Percentiles rank a stretch among this genome's conserved stretches.
Conservation (phyloP, 352 stramenopile genomes). For the Phytopythium cucurbitacearum region DNA sequence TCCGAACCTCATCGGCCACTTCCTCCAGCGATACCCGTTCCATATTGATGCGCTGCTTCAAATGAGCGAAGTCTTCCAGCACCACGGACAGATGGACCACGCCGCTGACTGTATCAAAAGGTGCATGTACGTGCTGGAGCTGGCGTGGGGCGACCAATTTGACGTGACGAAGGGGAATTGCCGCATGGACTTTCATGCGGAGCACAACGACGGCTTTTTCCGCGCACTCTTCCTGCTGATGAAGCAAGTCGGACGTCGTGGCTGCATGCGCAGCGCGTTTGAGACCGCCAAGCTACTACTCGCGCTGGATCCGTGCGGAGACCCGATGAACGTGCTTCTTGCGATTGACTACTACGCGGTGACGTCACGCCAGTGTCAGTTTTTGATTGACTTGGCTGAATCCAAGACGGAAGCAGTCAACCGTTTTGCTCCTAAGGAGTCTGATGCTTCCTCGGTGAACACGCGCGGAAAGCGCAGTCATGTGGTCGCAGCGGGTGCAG, state of each 20-base stretch:
- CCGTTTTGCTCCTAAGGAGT: constrained; percentile 22
- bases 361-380: constrained; percentile 75
- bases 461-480: constrained; percentile 6
- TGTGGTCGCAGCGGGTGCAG: constrained; percentile 12
- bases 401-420: constrained; percentile 62
- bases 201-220: constrained; percentile 79
- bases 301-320: constrained; percentile 67
- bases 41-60: constrained; percentile 82
- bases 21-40: constrained; percentile 80
- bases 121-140: constrained; percentile 79
- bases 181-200: constrained; percentile 75
- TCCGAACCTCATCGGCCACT: constrained; percentile 76
- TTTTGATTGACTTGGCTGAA: constrained; percentile 57
- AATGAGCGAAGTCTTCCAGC: constrained; percentile 86
- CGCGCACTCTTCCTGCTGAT: constrained; percentile 73
- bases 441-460: constrained; percentile 4
- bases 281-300: constrained; percentile 75
- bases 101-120: constrained; percentile 81
- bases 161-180: constrained; percentile 77
- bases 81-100: constrained; percentile 86
- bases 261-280: constrained; percentile 83
- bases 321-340: constrained; percentile 78
- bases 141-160: constrained; percentile 82
- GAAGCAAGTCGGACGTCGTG: constrained; percentile 79
- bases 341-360: constrained; percentile 84